Evolutionary conservation across 2,329 filamentous ascomycete genomes (phyloP).

Genomic region (Ilyonectria mors-panacis): DNA sequence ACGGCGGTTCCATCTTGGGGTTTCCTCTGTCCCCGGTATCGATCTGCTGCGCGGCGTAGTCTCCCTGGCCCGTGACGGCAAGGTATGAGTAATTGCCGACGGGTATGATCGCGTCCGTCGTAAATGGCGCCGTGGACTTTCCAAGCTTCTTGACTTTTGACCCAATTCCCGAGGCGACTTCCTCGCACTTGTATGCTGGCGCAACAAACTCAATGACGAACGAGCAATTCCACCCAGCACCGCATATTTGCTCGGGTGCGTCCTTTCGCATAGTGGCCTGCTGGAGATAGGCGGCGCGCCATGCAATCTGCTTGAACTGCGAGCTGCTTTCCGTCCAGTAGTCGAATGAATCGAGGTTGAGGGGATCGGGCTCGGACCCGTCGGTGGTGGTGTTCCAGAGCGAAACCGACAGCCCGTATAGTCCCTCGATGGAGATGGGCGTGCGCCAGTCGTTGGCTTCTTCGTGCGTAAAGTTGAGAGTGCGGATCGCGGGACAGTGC

Average conservation of each 20-base stretch:
- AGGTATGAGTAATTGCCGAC: slow-evolving; percentile 42
- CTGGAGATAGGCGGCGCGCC: slow-evolving; percentile 37
- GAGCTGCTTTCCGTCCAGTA: slow-evolving; percentile 40
- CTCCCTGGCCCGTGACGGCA: slow-evolving; percentile 37
- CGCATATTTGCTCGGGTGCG: slow-evolving; percentile 39
- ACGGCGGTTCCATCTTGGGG: slow-evolving; percentile 35
- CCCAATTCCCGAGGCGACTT: slow-evolving; percentile 34
- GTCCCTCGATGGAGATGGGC: slow-evolving; percentile 18
- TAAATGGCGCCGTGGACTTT: slow-evolving; percentile 38
- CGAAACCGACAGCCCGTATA: slow-evolving; percentile 39
- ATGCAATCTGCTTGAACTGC: slow-evolving; percentile 39
- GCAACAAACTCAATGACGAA: slow-evolving; percentile 40
- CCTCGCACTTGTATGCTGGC: slow-evolving; percentile 42
- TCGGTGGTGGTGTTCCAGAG: slow-evolving; percentile 41
- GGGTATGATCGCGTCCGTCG: slow-evolving; percentile 37
- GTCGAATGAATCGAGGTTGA: slow-evolving; percentile 40
- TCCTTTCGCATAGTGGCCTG: slow-evolving; percentile 38
- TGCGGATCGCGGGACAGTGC: slow-evolving; percentile 42
- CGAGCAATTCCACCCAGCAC: slow-evolving; percentile 46
- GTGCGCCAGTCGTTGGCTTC: slow-evolving; percentile 34
- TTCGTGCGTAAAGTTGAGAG: slow-evolving; percentile 46
- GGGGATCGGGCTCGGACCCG: not conserved
- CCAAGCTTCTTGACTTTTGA: slow-evolving; percentile 36
- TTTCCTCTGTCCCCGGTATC: slow-evolving; percentile 23
- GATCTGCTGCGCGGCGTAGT: slow-evolving; percentile 40